These are phyloP conservation scores for Xerocomellus amylosporus DNA, from an alignment of 768 basidiomycete genomes.

Conservation along the genomic window DNA sequence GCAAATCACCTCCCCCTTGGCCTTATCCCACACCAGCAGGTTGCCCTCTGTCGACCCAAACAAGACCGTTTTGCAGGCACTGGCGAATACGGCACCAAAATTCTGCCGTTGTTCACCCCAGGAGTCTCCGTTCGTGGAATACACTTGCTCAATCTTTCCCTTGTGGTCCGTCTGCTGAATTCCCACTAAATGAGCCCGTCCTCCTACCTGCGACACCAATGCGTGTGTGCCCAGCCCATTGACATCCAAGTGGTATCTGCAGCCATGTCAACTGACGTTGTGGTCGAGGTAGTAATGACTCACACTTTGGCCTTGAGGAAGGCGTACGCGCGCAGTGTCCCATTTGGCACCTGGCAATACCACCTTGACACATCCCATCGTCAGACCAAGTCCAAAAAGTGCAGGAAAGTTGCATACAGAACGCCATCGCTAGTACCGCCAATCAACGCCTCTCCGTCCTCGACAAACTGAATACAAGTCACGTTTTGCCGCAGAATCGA, in stretches of 20 bases:
- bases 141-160: constrained; percentile 53
- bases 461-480: constrained; percentile 59
- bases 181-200: constrained; percentile 49
- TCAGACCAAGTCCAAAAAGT: constrained; percentile 8
- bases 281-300: constrained; percentile 17
- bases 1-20: constrained; percentile 50
- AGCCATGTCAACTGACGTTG: constrained; percentile 8
- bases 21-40: constrained; percentile 61
- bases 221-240: constrained; percentile 48
- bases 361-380: constrained; percentile 40
- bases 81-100: constrained; percentile 55
- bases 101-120: constrained; percentile 30
- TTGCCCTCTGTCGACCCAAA: constrained; percentile 55
- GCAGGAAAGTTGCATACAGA: constrained; percentile 41
- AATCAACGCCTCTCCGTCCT: constrained; percentile 59
- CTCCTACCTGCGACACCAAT: constrained; percentile 51
- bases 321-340: constrained; percentile 56
- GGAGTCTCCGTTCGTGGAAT: constrained; percentile 39
- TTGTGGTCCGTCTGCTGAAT: constrained; percentile 49
- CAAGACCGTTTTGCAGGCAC: constrained; percentile 50
- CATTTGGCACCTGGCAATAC: constrained; percentile 67
- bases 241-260: constrained; percentile 54
- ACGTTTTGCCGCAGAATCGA: constrained; percentile 64
- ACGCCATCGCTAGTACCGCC: constrained; percentile 72
- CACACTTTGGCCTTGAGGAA: constrained; percentile 62